A percentile compares a stretch with the other conserved stretches of the same genome.
Conservation (phyloP, 2,329 filamentous ascomycete species). For the Helotiales sp. region DNA sequence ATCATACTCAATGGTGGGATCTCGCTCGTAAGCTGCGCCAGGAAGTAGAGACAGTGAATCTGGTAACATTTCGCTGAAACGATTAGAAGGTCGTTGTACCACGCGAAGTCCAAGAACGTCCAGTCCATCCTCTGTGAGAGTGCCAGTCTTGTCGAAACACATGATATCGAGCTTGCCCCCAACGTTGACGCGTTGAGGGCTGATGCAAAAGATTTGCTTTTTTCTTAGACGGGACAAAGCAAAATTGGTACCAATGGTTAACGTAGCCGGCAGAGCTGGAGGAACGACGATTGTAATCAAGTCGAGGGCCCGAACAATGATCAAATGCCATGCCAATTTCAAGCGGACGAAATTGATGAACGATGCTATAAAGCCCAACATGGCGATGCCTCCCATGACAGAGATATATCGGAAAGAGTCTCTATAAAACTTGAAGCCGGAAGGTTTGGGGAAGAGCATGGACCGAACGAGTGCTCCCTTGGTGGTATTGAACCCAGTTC, state of each 20-base stretch:
- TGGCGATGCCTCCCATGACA: constrained; percentile 87
- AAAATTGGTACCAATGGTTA: constrained; percentile 97
- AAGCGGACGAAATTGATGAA: constrained; percentile 91
- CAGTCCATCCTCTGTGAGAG: constrained; percentile 90
- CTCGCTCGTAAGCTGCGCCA: constrained; percentile 52
- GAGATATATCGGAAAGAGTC: constrained; percentile 98
- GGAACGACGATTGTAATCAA: constrained; percentile 97
- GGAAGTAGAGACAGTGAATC: constrained; percentile 60
- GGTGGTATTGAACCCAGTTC: constrained; percentile 96
- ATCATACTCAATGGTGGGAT: constrained; percentile 59
- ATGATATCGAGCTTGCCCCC: constrained; percentile 94
- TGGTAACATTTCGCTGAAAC: constrained; percentile 75
- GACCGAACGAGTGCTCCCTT: constrained; percentile 94
- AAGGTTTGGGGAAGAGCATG: constrained; percentile 98
- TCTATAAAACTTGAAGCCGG: constrained; percentile 96
- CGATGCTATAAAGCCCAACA: constrained; percentile 84
- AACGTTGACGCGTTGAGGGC: constrained; percentile 94
- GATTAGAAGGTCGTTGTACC: constrained; percentile 59
- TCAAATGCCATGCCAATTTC: constrained; percentile 81
- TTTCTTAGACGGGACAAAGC: constrained; percentile 82
- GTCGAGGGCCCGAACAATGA: constrained; percentile 88
- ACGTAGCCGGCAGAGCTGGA: constrained; percentile 87
- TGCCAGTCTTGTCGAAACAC: constrained; percentile 99
- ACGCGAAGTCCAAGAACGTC: constrained; percentile 89
- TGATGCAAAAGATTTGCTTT: constrained; percentile 96